Evolutionary conservation across 257 asterid species (phyloP).

Genomic region (Solanum etuberosum): DNA sequence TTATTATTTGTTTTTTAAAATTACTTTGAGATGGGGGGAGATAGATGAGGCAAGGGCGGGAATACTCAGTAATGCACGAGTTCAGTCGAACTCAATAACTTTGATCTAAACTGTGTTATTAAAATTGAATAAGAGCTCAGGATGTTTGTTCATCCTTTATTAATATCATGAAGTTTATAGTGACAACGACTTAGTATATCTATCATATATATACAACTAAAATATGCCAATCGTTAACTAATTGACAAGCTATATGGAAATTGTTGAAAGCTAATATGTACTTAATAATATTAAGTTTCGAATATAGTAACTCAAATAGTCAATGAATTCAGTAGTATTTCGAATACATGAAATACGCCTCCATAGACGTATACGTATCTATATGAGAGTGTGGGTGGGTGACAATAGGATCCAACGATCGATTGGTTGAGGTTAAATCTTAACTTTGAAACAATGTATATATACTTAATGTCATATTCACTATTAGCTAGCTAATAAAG

Average conservation of each 20-base stretch:
- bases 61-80: not conserved
- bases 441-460: conserved; percentile 38
- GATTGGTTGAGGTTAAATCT: conserved; percentile 24
- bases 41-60: not conserved
- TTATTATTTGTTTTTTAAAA: too few relatives aligned
- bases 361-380: not conserved
- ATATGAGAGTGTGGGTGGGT: not conserved
- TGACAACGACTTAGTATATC: too few relatives aligned
- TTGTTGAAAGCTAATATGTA: too few relatives aligned
- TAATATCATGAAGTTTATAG: too few relatives aligned
- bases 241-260: too few relatives aligned
- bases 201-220: too few relatives aligned
- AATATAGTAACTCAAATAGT: not conserved
- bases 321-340: not conserved
- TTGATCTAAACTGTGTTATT: not conserved
- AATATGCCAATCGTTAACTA: too few relatives aligned
- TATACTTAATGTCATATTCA: not conserved
- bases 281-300: too few relatives aligned
- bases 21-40: not conserved
- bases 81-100: not conserved
- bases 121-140: too few relatives aligned
- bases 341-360: not conserved
- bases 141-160: not conserved
- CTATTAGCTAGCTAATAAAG: not conserved
- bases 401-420: not conserved